Conservation (phyloP, 768 basidiomycete species). For the Mycena belliarum region DNA sequence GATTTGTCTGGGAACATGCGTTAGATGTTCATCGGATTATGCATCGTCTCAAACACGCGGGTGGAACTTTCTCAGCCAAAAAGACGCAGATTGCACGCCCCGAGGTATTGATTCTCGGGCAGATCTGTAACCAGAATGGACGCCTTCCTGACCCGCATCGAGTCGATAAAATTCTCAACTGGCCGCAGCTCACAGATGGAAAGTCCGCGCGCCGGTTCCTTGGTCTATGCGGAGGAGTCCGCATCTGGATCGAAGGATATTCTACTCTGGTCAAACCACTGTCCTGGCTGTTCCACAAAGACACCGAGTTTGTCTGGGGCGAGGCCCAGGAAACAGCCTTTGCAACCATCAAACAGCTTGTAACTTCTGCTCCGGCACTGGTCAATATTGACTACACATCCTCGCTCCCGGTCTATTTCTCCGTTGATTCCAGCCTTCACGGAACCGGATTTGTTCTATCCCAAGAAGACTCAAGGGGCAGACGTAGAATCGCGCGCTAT, state of each 20-base stretch:
- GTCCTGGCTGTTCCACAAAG: slow-evolving; percentile 23
- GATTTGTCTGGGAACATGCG: no score
- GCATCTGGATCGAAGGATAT: not conserved
- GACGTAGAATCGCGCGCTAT: slow-evolving; percentile 25
- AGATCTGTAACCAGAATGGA: slow-evolving; percentile 29
- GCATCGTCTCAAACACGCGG: slow-evolving; percentile 30
- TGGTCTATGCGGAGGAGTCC: slow-evolving; percentile 20
- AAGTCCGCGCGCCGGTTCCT: slow-evolving; percentile 28
- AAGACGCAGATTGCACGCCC: slow-evolving; percentile 28
- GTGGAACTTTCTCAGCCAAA: slow-evolving; percentile 35
- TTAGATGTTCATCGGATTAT: slow-evolving; percentile 38
- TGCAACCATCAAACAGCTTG: slow-evolving; percentile 28
- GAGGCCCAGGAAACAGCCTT: slow-evolving; percentile 16
- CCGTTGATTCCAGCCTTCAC: not conserved
- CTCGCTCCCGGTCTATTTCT: not conserved
- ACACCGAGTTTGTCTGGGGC: slow-evolving; percentile 32
- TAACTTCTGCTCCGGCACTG: slow-evolving; percentile 29
- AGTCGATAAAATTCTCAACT: slow-evolving; percentile 24
- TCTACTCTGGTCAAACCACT: slow-evolving; percentile 23
- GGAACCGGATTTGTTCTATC: not conserved
- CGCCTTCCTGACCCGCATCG: slow-evolving; percentile 25
- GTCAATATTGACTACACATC: slow-evolving; percentile 25
- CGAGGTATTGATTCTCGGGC: slow-evolving; percentile 24
- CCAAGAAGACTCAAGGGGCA: not conserved
- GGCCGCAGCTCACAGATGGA: slow-evolving; percentile 24